Percentiles rank a stretch among this genome's conserved stretches.
These are phyloP conservation scores for Trichoderma pleuroti DNA, from an alignment of 2,329 filamentous ascomycete genomes.

Conservation along the genomic window DNA sequence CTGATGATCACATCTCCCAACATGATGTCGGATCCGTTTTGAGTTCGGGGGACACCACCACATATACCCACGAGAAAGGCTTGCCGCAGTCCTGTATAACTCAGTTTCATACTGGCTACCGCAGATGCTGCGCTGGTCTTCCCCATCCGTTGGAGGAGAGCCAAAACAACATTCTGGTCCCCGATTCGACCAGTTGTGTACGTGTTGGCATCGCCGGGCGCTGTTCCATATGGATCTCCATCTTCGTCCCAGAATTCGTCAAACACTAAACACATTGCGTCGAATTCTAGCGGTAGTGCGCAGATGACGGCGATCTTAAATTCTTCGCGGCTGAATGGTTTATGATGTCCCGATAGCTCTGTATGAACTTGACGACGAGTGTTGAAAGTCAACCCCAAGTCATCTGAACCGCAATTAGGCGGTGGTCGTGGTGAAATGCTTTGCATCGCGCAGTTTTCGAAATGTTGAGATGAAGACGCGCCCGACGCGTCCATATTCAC, in stretches of 20 bases:
- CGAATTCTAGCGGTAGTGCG: not conserved
- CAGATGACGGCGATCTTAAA: not conserved
- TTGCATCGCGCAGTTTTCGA: not conserved
- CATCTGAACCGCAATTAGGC: not conserved
- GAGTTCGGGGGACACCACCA: not conserved
- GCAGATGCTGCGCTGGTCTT: not conserved
- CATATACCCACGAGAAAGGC: not conserved
- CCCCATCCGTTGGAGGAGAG: not conserved
- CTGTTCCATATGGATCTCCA: not conserved
- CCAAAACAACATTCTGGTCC: not conserved
- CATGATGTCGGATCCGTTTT: not conserved
- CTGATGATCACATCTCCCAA: not conserved
- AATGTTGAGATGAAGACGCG: not conserved
- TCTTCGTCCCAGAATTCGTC: not conserved
- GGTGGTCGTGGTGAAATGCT: not conserved
- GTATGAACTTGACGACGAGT: not conserved
- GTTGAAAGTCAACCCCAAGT: not conserved
- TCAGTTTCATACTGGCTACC: not conserved
- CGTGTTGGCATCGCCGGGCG: not conserved
- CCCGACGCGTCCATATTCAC: not conserved
- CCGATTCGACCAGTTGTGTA: not conserved
- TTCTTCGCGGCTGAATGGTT: not conserved
- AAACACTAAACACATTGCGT: not conserved
- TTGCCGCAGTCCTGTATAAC: not conserved
- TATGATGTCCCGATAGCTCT: not conserved